Conservation (phyloP, 2,329 filamentous ascomycete species). For the Penicillium brasilianum region DNA sequence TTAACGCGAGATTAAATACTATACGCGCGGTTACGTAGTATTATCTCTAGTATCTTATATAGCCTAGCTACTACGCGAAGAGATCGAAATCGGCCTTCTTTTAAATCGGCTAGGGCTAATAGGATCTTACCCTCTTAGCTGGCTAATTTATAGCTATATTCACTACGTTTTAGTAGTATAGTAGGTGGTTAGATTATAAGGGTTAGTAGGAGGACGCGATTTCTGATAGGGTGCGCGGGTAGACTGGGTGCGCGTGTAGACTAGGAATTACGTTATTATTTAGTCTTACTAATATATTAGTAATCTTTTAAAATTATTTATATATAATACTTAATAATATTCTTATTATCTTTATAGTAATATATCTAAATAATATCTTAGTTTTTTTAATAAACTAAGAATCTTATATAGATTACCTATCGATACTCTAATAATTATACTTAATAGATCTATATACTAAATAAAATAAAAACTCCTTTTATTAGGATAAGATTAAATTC, state of each 20-base stretch:
- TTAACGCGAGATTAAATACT: neutral
- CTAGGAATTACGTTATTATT: neutral
- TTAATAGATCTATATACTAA: no score
- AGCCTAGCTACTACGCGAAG: neutral
- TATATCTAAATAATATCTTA: no score
- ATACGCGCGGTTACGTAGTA: neutral
- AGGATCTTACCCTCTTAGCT: constrained; percentile 1
- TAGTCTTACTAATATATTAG: no score
- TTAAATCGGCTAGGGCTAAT: neutral
- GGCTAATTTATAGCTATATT: neutral
- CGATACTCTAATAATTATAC: no score
- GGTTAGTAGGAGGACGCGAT: neutral
- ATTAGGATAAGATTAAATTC: no score
- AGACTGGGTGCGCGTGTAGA: neutral
- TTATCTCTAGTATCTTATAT: neutral
- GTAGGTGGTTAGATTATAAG: neutral
- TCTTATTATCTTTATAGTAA: no score
- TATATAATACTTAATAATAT: no score
- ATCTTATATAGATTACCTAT: no score
- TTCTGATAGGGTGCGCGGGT: neutral
- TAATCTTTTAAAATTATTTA: neutral
- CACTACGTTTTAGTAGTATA: neutral
- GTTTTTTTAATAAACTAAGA: no score
- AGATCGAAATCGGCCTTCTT: neutral
- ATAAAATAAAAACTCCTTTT: no score